A percentile compares a stretch with the other conserved stretches of the same genome.
These are phyloP conservation scores for Cercophora scortea DNA, from an alignment of 495 filamentous ascomycete genomes.

Conservation along the genomic window DNA sequence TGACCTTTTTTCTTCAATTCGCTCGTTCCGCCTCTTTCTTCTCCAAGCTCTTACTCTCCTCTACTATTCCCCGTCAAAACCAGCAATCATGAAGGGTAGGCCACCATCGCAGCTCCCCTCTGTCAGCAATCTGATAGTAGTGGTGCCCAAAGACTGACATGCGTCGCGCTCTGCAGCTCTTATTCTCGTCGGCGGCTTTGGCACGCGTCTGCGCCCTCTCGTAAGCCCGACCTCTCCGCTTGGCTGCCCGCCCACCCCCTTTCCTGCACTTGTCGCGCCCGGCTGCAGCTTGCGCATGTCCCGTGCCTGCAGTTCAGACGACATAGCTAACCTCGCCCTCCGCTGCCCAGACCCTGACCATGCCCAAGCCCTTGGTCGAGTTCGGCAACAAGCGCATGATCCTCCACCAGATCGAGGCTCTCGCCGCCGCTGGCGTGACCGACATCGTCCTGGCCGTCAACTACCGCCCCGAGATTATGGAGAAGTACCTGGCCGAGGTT, in stretches of 20 bases:
- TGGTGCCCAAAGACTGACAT: constrained; percentile 19
- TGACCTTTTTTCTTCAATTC: constrained; percentile 8
- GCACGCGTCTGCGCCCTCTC: constrained; percentile 93
- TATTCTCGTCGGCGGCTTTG: constrained; percentile 99
- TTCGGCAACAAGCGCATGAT: constrained; percentile 99
- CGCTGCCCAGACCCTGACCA: constrained; percentile 71
- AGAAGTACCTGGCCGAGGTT: constrained; percentile 49
- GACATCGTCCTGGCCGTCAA: constrained; percentile 98
- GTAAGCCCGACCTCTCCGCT: constrained; percentile 51
- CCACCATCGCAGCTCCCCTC: not conserved
- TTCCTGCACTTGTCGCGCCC: not conserved
- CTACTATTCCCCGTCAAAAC: constrained; percentile 10
- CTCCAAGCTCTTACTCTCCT: constrained; percentile 8
- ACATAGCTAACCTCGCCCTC: constrained; percentile 14
- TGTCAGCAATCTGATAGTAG: not conserved
- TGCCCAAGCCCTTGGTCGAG: constrained; percentile 95
- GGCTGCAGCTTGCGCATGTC: not conserved
- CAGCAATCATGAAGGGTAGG: constrained; percentile 47
- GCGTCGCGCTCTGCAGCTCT: constrained; percentile 54
- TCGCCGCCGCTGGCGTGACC: constrained; percentile 92
- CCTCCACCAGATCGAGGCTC: constrained; percentile 90
- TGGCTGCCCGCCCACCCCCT: constrained; percentile 1
- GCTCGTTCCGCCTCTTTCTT: constrained; percentile 27
- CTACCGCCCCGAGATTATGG: constrained; percentile 97
- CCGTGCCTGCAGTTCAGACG: not conserved